Conservation (phyloP, 768 basidiomycete genomes). For the Lactarius hengduanensis region DNA sequence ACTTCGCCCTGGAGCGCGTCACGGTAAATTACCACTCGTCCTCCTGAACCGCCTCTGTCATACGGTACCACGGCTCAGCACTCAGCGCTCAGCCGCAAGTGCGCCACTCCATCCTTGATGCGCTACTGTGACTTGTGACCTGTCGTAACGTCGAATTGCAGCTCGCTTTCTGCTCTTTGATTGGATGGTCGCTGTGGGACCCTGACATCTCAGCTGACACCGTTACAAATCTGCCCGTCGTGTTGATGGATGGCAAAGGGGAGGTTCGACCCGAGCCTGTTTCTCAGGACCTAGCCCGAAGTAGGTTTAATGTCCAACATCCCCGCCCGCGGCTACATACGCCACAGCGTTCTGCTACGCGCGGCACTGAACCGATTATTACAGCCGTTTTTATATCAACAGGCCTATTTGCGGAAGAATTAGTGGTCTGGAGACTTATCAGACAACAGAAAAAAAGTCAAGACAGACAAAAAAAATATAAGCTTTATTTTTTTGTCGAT, state of each 20-base stretch:
- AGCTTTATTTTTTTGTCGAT: too few species aligned
- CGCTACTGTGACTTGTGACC: background rate
- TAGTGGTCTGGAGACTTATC: too few species aligned
- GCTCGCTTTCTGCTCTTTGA: background rate
- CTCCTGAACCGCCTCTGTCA: background rate
- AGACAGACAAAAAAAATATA: too few species aligned
- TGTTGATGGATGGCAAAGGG: background rate
- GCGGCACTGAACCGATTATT: background rate
- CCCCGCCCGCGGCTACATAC: background rate
- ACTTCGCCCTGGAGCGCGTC: background rate
- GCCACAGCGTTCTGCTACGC: background rate
- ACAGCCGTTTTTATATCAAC: too few species aligned
- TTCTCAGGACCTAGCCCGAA: background rate
- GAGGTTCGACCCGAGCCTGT: background rate
- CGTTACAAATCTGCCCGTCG: background rate
- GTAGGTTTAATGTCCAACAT: background rate
- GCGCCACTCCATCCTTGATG: background rate
- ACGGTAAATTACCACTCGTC: background rate
- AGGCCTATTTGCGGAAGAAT: too few species aligned
- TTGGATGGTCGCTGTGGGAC: background rate
- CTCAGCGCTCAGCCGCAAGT: background rate
- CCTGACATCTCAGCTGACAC: background rate
- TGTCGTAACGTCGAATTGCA: background rate
- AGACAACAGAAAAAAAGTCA: too few species aligned
- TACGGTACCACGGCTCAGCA: background rate